Base-by-base conservation (phyloP, 1,284 basidiomycete species). In the Ceratobasidium sp. region DNA sequence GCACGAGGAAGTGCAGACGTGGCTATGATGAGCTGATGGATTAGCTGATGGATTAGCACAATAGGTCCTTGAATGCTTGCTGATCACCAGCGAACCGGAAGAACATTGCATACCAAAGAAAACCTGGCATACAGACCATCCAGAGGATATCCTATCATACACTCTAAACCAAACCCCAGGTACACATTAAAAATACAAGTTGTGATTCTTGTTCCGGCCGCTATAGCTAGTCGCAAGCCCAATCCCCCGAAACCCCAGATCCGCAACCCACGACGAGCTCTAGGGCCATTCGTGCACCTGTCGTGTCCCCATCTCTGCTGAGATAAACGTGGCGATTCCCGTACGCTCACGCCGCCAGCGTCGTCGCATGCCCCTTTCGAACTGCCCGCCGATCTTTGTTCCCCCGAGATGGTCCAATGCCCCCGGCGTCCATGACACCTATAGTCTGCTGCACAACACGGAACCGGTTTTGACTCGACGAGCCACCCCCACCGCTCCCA, bases 401-500 rank as follows among this genome's bases (percentile, higher is more conserved):
- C 33, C 51, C 64, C 38, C 64, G 36, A 0, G 49, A 21, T 11
- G 64, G 64, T 16, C 64, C 64, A 38, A 67, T 23, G 16, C 64
- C 64, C 5, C 46, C 38, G 23, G 7, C 48, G 14, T 64, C 33
- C 28, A 54, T 49, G 36, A 28, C 36, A 30, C 51, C 40, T 33
- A 23, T 56, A 8, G n/a, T 48, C 54, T 58, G 66, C 21, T 58
- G 66, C 5, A 69, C 66, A 18, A 69, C 66, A 7, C 66, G 36
- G 66, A 69, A 69, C 23, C 66, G 46, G 38, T 54, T 54, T 44
- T 69, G 66, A 33, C 54, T 59, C n/a, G 66, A 59, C 4, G 23
- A 21, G 18, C 58, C 30, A 9, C 64, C 66, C 4, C 25, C n/a
- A n/a, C 28, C 66, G 28, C 38, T 33, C 11, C 48, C 51, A 9